Evolutionary conservation across 2,329 filamentous ascomycete species (phyloP), one percentile per base, ranked within the genome.

Genomic region (Phyllosticta citrichinensis): DNA sequence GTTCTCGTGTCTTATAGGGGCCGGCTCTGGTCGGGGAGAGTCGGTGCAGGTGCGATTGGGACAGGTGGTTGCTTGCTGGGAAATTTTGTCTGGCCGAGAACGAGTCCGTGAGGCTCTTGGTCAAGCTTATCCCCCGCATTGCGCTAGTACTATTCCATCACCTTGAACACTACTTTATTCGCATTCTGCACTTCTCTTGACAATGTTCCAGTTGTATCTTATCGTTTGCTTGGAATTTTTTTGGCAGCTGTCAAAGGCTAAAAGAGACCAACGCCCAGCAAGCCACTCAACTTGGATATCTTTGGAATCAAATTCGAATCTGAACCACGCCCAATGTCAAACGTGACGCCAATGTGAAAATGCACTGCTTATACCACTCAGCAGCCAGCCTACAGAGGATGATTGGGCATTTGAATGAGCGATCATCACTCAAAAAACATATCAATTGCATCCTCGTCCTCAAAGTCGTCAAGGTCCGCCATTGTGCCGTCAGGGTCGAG

Each of bases 381-480:
- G 17, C n/a, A n/a, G 11, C 57, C 22, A 12, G 25, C 8, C n/a
- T 25, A 20, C 17, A 24, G 6, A 22, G 10, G 52, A 35, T n/a
- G 12, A 9, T 30, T 30, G n/a, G 12, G 12, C 17, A 47, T 19
- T 47, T 47, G 3, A n/a, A 6, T 19, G 22, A 35, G 14, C 6
- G 2, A 58, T 5, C 30, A 50, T 60, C 22, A 56, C 14, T 71
- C 73, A 63, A 72, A 70, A 52, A 69, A 64, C 19, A 75, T 70
- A 54, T 75, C 73, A 50, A 75, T 66, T 0, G 65, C 61, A 52
- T 74, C 73, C 65, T 65, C 68, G 52, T 75, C 73, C 54, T 75
- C 71, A 35, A 76, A 62, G 22, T 62, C 66, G 3, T 74, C 74
- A 3, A 66, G 62, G 17, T 72, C 68, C 17, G 62, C 64, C 20